Base-by-base conservation (phyloP, 768 basidiomycete species). In the Hemileccinum rubropunctum region DNA sequence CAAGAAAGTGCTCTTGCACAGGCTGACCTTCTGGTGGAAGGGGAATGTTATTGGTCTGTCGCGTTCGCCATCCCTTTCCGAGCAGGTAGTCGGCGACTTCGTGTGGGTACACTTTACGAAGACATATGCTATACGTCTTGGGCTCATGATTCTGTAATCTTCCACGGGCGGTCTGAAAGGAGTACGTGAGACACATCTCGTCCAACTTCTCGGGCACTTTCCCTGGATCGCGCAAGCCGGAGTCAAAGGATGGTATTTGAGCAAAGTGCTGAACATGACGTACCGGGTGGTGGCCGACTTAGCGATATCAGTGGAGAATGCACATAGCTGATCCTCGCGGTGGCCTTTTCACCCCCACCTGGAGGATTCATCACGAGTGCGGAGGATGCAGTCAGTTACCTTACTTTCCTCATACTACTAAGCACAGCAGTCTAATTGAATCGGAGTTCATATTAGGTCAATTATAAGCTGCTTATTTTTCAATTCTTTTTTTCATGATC, bases 11-110 rank as follows among this genome's bases (percentile, higher is more conserved):
- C 36, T 45, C 58, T 42, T 77, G 20, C 13, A 30, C 14, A 73
- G 61, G 60, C 58, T 88, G 86, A 12, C 86, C 86, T 58, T 87
- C 86, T 9, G 74, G 69, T 3, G 86, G 86, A 18, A 89, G 71
- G 7, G 83, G 84, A 58, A 82, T 82, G 50, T 73, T 75, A 14
- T 75, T 75, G 73, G 34, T 79, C 75, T 57, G 79, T 71, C 21
- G 71, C 38, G 18, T 71, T 70, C 35, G 75, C 58, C 51, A 54
- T 39, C 60, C 70, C 68, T 40, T 68, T 62, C 63, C 62, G 20
- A 66, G 66, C 71, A 71, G 47, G 75, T 68, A 60, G 77, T 81
- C 58, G 71, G 75, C 54, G n/a, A 86, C 76, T 70, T 86, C 84
- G 61, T 84, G 83, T 1, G 81, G 76, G 58, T 83, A 82, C 57